phyloP scores from a whole-genome alignment of 2,329 filamentous ascomycete genomes.

The Penicillium concentricum region DNA sequence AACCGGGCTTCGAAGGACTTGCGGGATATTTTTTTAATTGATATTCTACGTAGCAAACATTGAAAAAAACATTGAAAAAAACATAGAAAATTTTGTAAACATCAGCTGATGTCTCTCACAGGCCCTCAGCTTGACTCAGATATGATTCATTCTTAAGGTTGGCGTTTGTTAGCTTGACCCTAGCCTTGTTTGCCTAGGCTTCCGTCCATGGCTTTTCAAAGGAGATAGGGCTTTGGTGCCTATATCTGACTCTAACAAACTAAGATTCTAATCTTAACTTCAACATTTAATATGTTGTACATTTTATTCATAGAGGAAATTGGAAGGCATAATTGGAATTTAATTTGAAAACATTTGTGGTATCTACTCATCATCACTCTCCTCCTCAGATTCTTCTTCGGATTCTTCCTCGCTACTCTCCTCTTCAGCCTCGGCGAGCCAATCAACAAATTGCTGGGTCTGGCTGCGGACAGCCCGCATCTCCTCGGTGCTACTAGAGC shows the following conservation, averaged over 20 bases:
- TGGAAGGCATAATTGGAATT: neutral
- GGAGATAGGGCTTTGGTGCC: neutral
- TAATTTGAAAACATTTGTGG: neutral
- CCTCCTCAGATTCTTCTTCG: constrained; percentile 45
- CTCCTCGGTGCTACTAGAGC: constrained; percentile 64
- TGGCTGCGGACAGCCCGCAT: constrained; percentile 71
- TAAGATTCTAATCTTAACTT: neutral
- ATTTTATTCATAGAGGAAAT: neutral
- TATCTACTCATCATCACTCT: constrained; percentile 39
- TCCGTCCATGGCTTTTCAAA: neutral
- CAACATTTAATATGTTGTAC: too few species aligned
- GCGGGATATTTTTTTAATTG: neutral
- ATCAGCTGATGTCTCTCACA: neutral
- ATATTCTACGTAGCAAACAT: neutral
- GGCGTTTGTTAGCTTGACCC: neutral
- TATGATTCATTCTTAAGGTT: neutral
- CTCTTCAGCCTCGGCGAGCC: constrained; percentile 74
- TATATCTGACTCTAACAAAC: neutral
- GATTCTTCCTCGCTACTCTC: constrained; percentile 63
- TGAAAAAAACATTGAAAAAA: too few species aligned
- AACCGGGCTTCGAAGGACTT: neutral
- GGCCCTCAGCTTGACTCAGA: neutral
- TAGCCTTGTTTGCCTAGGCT: neutral
- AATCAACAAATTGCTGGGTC: constrained; percentile 77
- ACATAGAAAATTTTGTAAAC: neutral